Evolutionary conservation across 768 basidiomycete genomes (phyloP).

Genomic region (Boletus speciosus): DNA sequence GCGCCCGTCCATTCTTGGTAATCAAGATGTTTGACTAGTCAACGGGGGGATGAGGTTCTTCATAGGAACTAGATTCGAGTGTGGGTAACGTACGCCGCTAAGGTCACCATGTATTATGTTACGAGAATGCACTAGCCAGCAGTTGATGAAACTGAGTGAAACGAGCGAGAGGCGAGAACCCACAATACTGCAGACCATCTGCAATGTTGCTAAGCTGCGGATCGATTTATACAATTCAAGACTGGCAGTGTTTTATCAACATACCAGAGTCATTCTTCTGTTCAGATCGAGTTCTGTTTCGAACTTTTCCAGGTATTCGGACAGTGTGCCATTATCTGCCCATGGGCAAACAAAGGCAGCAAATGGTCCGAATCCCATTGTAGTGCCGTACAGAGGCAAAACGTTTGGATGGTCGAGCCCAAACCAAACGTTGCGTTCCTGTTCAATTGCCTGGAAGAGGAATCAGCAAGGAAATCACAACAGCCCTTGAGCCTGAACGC

Average conservation of each 20-base stretch:
- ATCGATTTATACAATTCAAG: not conserved
- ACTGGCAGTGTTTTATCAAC: not conserved
- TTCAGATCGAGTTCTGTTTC: conserved; percentile 7
- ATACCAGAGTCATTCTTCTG: conserved; percentile 18
- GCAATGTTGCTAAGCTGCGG: conserved; percentile 25
- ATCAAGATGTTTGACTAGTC: conserved; percentile 25
- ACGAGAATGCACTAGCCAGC: conserved; percentile 19
- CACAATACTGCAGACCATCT: conserved; percentile 23
- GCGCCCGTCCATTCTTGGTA: conserved; percentile 4
- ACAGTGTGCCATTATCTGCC: conserved; percentile 31
- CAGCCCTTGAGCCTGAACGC: not conserved
- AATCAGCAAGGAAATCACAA: conserved; percentile 6
- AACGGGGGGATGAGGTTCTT: not conserved
- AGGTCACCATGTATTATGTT: conserved; percentile 39
- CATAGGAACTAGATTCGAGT: not conserved
- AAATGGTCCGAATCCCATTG: conserved; percentile 25
- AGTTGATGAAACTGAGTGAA: not conserved
- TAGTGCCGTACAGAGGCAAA: conserved; percentile 28
- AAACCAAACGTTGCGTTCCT: conserved; percentile 32
- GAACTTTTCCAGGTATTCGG: conserved; percentile 26
- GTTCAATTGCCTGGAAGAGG: conserved; percentile 19
- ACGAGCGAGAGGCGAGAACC: not conserved
- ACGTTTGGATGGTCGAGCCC: conserved; percentile 29
- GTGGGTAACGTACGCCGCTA: conserved; percentile 29
- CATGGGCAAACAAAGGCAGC: conserved; percentile 34